phyloP scores from a whole-genome alignment of 2,329 filamentous ascomycete species.

The Stachybotrys elegans region DNA sequence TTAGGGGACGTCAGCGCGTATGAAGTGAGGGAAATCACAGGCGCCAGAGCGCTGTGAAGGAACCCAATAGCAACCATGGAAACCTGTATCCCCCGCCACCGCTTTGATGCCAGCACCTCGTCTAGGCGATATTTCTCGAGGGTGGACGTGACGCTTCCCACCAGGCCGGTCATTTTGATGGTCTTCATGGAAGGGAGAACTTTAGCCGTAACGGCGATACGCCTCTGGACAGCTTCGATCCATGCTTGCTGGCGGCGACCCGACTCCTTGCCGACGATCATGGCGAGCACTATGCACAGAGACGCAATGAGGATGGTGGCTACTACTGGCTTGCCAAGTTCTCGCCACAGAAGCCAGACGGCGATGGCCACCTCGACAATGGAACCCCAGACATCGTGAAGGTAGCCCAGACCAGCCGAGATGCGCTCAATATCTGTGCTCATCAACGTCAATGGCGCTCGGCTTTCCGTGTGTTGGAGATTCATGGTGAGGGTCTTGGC shows the following conservation, averaged over 20 bases:
- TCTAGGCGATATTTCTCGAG: background rate
- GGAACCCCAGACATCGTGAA: background rate
- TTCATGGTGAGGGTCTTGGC: background rate
- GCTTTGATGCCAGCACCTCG: background rate
- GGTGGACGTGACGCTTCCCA: background rate
- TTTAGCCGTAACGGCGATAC: constrained; percentile 3
- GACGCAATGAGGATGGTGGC: background rate
- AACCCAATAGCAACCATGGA: background rate
- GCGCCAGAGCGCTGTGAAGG: background rate
- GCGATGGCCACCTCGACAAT: background rate
- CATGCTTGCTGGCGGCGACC: constrained; percentile 1
- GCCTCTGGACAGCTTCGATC: constrained; percentile 6
- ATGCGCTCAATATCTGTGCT: constrained; percentile 1
- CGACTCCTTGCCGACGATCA: background rate
- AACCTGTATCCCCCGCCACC: background rate
- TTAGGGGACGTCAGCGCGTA: background rate
- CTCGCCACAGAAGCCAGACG: background rate
- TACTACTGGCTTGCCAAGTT: background rate
- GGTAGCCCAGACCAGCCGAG: background rate
- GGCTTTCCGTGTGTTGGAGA: background rate
- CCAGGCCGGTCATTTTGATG: constrained; percentile 10
- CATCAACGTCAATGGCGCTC: constrained; percentile 1
- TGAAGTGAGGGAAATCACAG: background rate
- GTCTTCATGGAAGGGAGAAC: constrained; percentile 4
- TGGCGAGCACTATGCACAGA: background rate